Base-by-base conservation (phyloP, 805 yeast genomes). In the Metschnikowia gelsemii region DNA sequence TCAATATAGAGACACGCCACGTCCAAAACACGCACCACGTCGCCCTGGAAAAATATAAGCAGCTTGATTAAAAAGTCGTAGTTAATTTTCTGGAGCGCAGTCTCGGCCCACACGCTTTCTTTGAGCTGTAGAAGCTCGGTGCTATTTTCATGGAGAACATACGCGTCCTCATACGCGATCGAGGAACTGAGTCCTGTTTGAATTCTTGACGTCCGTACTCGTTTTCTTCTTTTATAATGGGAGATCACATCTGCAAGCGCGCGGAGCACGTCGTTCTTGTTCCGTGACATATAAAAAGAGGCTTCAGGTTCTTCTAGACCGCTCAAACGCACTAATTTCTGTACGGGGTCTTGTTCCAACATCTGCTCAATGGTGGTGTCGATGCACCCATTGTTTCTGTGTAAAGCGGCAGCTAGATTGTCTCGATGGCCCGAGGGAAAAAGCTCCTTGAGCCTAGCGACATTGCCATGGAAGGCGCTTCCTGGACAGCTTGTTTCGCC, bases 41-140 rank as follows among this genome's bases (percentile, higher is more conserved):
- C 67, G 3, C 80, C 80, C n/a, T 64, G 46, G 51, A 67, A 76
- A 50, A 71, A 75, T 12, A 44, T 55, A 4, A 78, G 35, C 9
- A 72, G 68, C 11, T 60, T 52, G 16, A 57, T 46, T 26, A 72
- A 62, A 43, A 79, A 79, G 1, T 48, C 47, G 39, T 64, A 64
- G 46, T 65, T 64, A 9, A 79, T 51, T 1, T 51, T 47, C 11
- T 56, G 58, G 9, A 79, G 56, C 5, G 47, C 47, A 0, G 56
- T 47, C 50, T 74, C 73, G 4, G 45, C 44, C 23, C 32, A 22
- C 8, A 51, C 22, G 18, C 26, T 33, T 24, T 35, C 42, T 29
- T 40, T 35, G 8, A 51, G 31, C 21, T 41, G 41, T 11, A 38
- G 33, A 11, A 46, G 29, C 18, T 43, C 48, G 14, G 34, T 11